These are phyloP conservation scores for Exophiala spinifera DNA, from an alignment of 2,329 filamentous ascomycete genomes.

Conservation along the genomic window DNA sequence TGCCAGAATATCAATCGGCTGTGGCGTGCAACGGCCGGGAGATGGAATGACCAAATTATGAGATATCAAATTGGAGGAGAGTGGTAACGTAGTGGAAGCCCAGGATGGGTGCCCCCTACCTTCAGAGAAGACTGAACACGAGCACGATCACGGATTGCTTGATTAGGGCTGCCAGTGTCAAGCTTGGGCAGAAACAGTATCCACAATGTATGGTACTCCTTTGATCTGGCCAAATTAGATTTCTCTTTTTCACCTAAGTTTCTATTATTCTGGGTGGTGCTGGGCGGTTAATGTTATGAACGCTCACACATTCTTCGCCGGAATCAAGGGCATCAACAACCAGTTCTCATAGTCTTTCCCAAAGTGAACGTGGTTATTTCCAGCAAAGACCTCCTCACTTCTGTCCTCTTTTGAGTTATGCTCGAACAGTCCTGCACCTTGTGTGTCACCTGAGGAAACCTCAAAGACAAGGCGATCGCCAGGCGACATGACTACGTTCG, in stretches of 20 bases:
- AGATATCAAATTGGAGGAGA: constrained; percentile 56
- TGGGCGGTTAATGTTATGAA: constrained; percentile 17
- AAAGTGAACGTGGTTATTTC: constrained; percentile 51
- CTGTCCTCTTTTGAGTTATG: constrained; percentile 17
- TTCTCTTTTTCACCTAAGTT: too few species aligned
- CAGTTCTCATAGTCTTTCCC: constrained; percentile 46
- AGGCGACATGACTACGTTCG: constrained; percentile 37
- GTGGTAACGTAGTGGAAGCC: constrained; percentile 28
- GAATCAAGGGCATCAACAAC: constrained; percentile 49
- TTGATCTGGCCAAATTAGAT: too few species aligned
- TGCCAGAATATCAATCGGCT: constrained; percentile 41
- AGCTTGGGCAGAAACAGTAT: not conserved
- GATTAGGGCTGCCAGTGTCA: not conserved
- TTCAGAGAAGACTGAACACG: too few species aligned
- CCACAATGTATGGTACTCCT: not conserved
- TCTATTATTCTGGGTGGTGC: too few species aligned
- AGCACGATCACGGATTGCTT: too few species aligned
- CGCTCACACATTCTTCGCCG: constrained; percentile 29
- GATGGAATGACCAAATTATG: constrained; percentile 48
- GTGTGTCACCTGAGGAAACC: constrained; percentile 47
- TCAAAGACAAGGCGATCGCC: constrained; percentile 33
- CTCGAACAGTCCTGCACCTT: constrained; percentile 36
- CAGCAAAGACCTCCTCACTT: constrained; percentile 42
- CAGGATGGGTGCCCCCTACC: too few species aligned
- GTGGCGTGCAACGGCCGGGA: constrained; percentile 53